phyloP scores from a whole-genome alignment of 177 flowering plant species.

The Vitis hybrid region DNA sequence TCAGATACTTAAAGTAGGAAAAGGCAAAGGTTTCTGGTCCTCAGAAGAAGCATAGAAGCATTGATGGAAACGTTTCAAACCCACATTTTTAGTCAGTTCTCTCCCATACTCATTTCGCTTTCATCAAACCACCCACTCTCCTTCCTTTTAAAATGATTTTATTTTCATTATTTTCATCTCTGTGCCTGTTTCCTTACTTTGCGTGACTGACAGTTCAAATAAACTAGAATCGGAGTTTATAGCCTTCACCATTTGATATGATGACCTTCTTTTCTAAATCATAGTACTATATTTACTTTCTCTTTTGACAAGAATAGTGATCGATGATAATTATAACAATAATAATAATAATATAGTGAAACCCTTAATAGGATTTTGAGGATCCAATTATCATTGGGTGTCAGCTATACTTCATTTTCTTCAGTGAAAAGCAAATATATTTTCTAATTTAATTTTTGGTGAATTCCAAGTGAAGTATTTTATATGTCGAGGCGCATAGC shows the following conservation, averaged over 20 bases:
- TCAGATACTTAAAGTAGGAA: slow-evolving; percentile 62
- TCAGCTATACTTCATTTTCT: slow-evolving; percentile 12
- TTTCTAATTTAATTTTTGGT: neutral
- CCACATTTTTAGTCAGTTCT: slow-evolving; percentile 19
- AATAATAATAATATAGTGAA: slow-evolving; percentile 3
- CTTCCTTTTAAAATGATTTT: neutral
- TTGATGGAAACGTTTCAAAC: slow-evolving; percentile 54
- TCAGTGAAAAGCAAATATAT: neutral
- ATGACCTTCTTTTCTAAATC: slow-evolving; percentile 22
- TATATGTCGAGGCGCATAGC: neutral
- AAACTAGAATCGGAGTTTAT: slow-evolving; percentile 25
- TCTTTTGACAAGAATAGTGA: slow-evolving; percentile 16
- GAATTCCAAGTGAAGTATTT: neutral
- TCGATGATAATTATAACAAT: slow-evolving; percentile 15
- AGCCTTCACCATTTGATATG: slow-evolving; percentile 19
- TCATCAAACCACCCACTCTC: slow-evolving; percentile 23
- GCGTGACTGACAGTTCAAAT: slow-evolving; percentile 19
- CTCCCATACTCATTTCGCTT: slow-evolving; percentile 26
- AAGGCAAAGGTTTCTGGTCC: slow-evolving; percentile 53
- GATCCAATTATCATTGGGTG: slow-evolving; percentile 19
- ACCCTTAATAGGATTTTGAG: slow-evolving; percentile 11
- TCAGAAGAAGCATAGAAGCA: slow-evolving; percentile 36
- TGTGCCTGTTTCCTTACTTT: neutral
- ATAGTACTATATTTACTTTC: slow-evolving; percentile 8
- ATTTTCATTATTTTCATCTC: neutral